phyloP scores from a whole-genome alignment of 371 early-diverging fungal genomes.

The Capillidium rhysosporum region DNA sequence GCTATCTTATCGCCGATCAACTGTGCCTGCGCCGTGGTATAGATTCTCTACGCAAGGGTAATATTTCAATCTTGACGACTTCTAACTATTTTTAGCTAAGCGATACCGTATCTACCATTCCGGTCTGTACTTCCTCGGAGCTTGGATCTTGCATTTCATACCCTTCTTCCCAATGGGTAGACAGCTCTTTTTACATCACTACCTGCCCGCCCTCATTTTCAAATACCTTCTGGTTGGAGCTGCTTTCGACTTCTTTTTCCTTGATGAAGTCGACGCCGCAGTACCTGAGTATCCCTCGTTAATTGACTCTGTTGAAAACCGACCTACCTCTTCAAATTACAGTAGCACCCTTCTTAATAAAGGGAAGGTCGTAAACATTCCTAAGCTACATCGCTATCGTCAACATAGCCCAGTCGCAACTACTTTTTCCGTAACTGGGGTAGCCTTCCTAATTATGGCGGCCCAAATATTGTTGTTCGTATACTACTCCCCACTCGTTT shows the following conservation, averaged over 20 bases:
- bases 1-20: conserved; percentile 31
- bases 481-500: conserved; percentile 39
- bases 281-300: conserved; percentile 16
- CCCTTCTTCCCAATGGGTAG: conserved; percentile 96
- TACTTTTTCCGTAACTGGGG: conserved; percentile 13
- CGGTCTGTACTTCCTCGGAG: conserved; percentile 61
- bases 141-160: conserved; percentile 78
- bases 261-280: conserved; percentile 33
- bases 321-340: background rate
- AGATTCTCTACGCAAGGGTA: conserved; percentile 26
- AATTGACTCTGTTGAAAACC: background rate
- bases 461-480: conserved; percentile 26
- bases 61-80: background rate
- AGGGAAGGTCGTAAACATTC: background rate
- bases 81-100: conserved; percentile 17
- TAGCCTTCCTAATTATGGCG: conserved; percentile 20
- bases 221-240: conserved; percentile 52
- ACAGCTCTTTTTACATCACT: conserved; percentile 93
- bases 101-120: conserved; percentile 35
- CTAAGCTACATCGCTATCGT: background rate
- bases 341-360: background rate
- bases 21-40: conserved; percentile 48
- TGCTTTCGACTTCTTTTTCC: conserved; percentile 40
- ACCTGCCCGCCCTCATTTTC: conserved; percentile 72
- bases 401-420: conserved; percentile 2